Evolutionary conservation across 495 filamentous ascomycete species (phyloP).

Genomic region (Barbatosphaeria neglecta): DNA sequence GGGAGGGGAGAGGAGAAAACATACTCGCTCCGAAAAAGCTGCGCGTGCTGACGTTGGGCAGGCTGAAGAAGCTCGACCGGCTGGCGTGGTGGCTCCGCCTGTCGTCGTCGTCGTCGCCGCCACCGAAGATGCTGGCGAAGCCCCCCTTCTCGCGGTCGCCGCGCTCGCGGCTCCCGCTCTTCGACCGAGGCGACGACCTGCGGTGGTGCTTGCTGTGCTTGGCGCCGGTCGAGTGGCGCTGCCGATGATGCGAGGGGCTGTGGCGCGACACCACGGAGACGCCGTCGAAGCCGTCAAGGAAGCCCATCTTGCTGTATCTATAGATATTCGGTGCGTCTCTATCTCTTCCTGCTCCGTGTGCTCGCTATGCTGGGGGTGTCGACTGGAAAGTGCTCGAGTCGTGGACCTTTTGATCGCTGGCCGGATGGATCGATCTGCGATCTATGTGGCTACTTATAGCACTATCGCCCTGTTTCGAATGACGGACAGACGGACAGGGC

Average conservation of each 20-base stretch:
- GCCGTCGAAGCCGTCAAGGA: conserved; percentile 31
- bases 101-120: conserved; percentile 18
- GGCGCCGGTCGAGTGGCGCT: conserved; percentile 13
- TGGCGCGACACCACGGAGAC: conserved; percentile 26
- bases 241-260: conserved; percentile 23
- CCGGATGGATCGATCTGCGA: too few species aligned
- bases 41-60: conserved; percentile 30
- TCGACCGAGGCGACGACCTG: conserved; percentile 12
- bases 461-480: too few species aligned
- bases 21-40: conserved; percentile 39
- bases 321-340: too few species aligned
- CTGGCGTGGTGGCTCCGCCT: conserved; percentile 25
- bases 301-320: conserved; percentile 27
- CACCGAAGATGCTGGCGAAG: conserved; percentile 24
- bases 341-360: too few species aligned
- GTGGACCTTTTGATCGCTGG: too few species aligned
- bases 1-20: conserved; percentile 41
- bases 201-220: conserved; percentile 11
- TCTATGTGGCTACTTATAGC: too few species aligned
- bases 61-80: conserved; percentile 40
- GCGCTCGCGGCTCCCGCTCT: conserved; percentile 10
- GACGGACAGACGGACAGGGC: too few species aligned
- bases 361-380: too few species aligned
- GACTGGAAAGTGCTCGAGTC: too few species aligned
- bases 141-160: conserved; percentile 8